phyloP scores from a whole-genome alignment of 2,329 filamentous ascomycete species.

The Falciphora oryzae region DNA sequence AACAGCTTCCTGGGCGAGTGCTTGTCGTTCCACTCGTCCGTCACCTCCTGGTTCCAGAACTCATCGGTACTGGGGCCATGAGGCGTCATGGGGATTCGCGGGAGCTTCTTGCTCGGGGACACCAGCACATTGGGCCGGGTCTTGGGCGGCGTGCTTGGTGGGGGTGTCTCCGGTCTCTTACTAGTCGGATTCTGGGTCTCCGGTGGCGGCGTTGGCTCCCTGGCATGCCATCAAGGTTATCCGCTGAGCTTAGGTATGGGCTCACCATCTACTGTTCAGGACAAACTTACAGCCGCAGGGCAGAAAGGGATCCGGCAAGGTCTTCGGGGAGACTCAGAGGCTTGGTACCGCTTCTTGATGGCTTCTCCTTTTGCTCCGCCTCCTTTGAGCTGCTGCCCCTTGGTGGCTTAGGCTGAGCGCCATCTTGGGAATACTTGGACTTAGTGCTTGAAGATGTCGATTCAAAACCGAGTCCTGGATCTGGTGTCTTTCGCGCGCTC shows the following conservation, averaged over 20 bases:
- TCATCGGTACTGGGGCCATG: conserved; percentile 47
- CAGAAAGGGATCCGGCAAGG: conserved; percentile 4
- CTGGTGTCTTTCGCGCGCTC: not conserved
- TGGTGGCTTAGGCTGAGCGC: not conserved
- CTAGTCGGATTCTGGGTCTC: not conserved
- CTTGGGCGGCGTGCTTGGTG: conserved; percentile 15
- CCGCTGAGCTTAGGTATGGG: not conserved
- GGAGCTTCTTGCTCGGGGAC: conserved; percentile 28
- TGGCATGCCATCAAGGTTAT: not conserved
- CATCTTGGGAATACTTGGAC: not conserved
- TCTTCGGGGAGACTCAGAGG: not conserved
- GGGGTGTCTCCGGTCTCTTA: conserved; percentile 12
- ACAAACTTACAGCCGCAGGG: conserved; percentile 9
- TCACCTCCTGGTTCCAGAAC: conserved; percentile 54
- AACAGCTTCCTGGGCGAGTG: conserved; percentile 35
- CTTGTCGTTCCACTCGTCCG: conserved; percentile 60
- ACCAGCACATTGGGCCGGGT: conserved; percentile 18
- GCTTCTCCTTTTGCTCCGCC: not conserved
- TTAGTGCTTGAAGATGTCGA: not conserved
- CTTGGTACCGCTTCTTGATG: not conserved
- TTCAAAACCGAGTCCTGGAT: not conserved
- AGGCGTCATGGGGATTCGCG: conserved; percentile 46
- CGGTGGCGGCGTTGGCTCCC: not conserved
- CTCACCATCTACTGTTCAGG: no score
- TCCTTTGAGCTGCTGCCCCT: not conserved